Evolutionary conservation across 192 early-diverging fungal genomes (phyloP).

Genomic region (Lobosporangium transversale): DNA sequence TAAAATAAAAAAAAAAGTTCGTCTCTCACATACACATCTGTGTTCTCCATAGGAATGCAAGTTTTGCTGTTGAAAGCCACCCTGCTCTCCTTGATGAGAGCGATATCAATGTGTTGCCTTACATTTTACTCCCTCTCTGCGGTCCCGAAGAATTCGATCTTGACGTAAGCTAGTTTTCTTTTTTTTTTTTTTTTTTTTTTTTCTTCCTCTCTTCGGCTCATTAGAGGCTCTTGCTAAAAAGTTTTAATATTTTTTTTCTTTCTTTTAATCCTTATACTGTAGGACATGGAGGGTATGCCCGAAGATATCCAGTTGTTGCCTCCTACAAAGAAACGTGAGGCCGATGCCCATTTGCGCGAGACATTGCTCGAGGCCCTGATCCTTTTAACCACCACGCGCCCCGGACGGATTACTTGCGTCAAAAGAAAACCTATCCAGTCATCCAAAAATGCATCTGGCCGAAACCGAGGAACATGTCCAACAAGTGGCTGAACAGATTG

Average conservation of each 20-base stretch:
- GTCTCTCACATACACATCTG: no score
- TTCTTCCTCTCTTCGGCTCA: neutral
- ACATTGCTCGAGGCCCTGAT: conserved; percentile 85
- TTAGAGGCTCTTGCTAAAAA: neutral
- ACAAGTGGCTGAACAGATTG: conserved; percentile 80
- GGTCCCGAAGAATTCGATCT: conserved; percentile 93
- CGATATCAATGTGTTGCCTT: conserved; percentile 85
- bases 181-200: conserved; percentile 9
- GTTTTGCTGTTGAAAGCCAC: conserved; percentile 82
- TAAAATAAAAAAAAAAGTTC: no score
- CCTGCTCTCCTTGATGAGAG: conserved; percentile 69
- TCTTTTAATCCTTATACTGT: neutral
- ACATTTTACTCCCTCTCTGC: conserved; percentile 88
- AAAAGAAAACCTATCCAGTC: conserved; percentile 86
- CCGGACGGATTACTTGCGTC: conserved; percentile 84
- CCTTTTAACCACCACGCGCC: conserved; percentile 77
- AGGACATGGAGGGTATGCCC: conserved; percentile 93
- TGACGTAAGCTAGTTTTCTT: conserved; percentile 64
- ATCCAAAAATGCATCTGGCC: conserved; percentile 82
- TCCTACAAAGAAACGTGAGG: conserved; percentile 85
- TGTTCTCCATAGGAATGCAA: conserved; percentile 68
- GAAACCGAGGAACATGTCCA: conserved; percentile 78
- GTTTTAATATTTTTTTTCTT: no score
- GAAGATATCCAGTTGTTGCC: conserved; percentile 91
- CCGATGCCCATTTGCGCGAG: conserved; percentile 74